A percentile compares a stretch with the other conserved stretches of the same genome.
These are phyloP conservation scores for Cylindrotheca closterium DNA, from an alignment of 108 stramenopile genomes.

Conservation along the genomic window DNA sequence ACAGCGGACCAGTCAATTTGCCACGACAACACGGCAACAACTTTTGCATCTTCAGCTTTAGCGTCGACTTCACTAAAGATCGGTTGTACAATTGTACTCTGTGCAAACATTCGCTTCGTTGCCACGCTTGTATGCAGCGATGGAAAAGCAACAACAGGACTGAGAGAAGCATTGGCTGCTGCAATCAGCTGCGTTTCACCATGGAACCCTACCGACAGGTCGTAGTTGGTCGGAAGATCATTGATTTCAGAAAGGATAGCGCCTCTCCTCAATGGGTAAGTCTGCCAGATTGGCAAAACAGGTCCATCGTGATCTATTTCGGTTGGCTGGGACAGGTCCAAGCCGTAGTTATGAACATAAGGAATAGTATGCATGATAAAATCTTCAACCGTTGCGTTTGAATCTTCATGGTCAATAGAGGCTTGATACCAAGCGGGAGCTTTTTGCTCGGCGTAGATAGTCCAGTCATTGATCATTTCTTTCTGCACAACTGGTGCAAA, in stretches of 20 bases:
- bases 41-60: background rate
- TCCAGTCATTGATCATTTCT: conserved; percentile 7
- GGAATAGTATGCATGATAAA: background rate
- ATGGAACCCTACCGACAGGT: background rate
- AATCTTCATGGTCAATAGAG: conserved; percentile 1
- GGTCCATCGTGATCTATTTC: conserved; percentile 14
- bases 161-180: background rate
- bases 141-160: background rate
- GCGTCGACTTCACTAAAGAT: no score
- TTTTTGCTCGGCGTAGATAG: conserved; percentile 1
- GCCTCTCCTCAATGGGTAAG: no score
- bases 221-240: background rate
- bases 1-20: background rate
- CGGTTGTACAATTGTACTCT: background rate
- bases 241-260: conserved; percentile 3
- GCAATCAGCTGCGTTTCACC: background rate
- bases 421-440: conserved; percentile 3
- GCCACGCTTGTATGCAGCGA: background rate
- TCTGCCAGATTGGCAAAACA: conserved; percentile 66
- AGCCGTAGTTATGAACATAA: background rate
- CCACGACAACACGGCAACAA: background rate
- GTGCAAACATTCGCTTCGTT: background rate
- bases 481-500: conserved; percentile 6
- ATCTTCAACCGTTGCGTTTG: conserved; percentile 2
- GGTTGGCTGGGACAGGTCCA: background rate